Evolutionary conservation across 352 stramenopile genomes (phyloP).

Genomic region (Globisporangium uncinulatum): DNA sequence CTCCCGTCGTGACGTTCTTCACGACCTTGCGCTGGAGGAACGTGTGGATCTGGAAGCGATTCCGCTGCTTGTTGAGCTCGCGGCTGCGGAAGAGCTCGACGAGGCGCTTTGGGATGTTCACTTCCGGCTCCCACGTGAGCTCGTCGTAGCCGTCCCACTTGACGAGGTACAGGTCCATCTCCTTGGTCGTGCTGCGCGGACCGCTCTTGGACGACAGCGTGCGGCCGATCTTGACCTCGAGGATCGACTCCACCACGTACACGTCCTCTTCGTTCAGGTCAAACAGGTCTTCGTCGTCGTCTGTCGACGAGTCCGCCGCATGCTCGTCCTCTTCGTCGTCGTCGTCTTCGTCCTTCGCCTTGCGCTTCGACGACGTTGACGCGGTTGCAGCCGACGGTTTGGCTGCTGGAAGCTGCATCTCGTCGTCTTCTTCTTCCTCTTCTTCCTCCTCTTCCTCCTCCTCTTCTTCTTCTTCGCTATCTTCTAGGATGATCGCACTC

Average conservation of each 20-base stretch:
- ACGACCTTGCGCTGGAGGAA: slow-evolving; percentile 47
- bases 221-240: slow-evolving; percentile 58
- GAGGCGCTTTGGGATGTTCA: slow-evolving; percentile 59
- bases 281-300: slow-evolving; percentile 60
- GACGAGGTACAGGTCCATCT: slow-evolving; percentile 64
- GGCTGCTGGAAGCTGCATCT: slow-evolving; percentile 4
- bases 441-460: slow-evolving; percentile 18
- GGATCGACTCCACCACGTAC: slow-evolving; percentile 64
- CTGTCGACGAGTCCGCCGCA: slow-evolving; percentile 45
- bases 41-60: slow-evolving; percentile 50
- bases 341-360: background rate
- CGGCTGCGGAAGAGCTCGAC: slow-evolving; percentile 55
- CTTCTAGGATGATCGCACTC: slow-evolving; percentile 52
- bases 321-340: slow-evolving; percentile 17
- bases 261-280: slow-evolving; percentile 73
- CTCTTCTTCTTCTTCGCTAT: slow-evolving; percentile 28
- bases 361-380: background rate
- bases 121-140: slow-evolving; percentile 69
- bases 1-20: slow-evolving; percentile 50
- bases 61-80: slow-evolving; percentile 37
- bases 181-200: slow-evolving; percentile 33
- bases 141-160: slow-evolving; percentile 81
- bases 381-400: slow-evolving; percentile 7
- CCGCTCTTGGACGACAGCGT: slow-evolving; percentile 21
- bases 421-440: slow-evolving; percentile 23